Evolutionary conservation across 2,329 filamentous ascomycete species (phyloP).

Genomic region (Orbilia javanica): DNA sequence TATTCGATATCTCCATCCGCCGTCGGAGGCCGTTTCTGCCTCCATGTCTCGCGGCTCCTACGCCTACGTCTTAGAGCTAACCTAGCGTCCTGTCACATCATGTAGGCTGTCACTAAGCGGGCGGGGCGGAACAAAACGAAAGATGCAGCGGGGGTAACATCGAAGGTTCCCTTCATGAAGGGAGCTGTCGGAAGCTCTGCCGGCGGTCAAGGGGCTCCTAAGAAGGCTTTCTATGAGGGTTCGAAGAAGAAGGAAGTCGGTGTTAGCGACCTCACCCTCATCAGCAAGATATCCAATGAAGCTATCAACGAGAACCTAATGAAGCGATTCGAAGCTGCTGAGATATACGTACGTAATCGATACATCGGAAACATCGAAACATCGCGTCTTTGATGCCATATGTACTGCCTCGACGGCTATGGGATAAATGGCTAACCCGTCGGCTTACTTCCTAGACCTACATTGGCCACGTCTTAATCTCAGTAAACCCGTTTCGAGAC

Average conservation of each 20-base stretch:
- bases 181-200: conserved; percentile 66
- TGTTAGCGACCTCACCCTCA: conserved; percentile 94
- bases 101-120: conserved; percentile 71
- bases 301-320: conserved; percentile 99
- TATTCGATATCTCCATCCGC: conserved; percentile 6
- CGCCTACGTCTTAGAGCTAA: conserved; percentile 23
- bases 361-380: neutral
- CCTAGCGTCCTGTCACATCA: conserved; percentile 27
- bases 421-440: neutral
- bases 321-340: conserved; percentile 95
- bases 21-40: conserved; percentile 19
- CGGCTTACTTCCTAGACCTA: conserved; percentile 79
- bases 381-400: conserved; percentile 81
- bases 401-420: neutral
- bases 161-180: conserved; percentile 62
- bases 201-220: conserved; percentile 76
- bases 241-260: conserved; percentile 99
- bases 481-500: conserved; percentile 95
- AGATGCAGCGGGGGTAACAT: conserved; percentile 66
- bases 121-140: conserved; percentile 70
- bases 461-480: conserved; percentile 97
- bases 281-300: conserved; percentile 99
- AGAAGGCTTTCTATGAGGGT: conserved; percentile 95
- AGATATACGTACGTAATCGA: conserved; percentile 82
- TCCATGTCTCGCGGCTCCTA: neutral